Evolutionary conservation across 2,329 filamentous ascomycete species (phyloP).

Genomic region (Leptographium wingfieldii): DNA sequence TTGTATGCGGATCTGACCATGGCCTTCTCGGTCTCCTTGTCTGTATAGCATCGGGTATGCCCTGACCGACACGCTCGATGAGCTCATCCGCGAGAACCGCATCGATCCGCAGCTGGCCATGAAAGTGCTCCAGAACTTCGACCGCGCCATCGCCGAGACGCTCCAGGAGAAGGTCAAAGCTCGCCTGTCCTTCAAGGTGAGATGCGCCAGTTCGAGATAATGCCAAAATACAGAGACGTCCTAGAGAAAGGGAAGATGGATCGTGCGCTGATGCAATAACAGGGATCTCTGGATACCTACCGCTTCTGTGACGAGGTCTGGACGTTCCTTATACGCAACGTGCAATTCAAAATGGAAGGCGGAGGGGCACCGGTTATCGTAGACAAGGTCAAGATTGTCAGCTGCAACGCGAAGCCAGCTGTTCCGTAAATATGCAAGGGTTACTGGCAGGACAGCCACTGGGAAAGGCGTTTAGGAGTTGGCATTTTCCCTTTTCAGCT

Average conservation of each 20-base stretch:
- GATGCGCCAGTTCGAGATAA: conserved; percentile 4
- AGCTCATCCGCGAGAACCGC: conserved; percentile 83
- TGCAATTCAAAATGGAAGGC: conserved; percentile 95
- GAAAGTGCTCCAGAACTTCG: conserved; percentile 95
- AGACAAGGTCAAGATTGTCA: conserved; percentile 93
- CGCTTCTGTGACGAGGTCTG: conserved; percentile 99
- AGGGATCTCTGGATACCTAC: conserved; percentile 97
- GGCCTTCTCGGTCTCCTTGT: background rate
- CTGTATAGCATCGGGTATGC: conserved; percentile 75
- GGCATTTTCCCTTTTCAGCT: background rate
- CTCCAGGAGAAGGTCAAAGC: conserved; percentile 87
- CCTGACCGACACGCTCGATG: conserved; percentile 92
- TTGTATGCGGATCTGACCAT: background rate
- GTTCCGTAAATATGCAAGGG: conserved; percentile 1
- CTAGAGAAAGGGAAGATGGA: background rate
- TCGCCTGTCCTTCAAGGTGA: conserved; percentile 87
- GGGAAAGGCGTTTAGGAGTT: background rate
- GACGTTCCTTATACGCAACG: conserved; percentile 98
- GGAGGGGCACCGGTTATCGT: conserved; percentile 58
- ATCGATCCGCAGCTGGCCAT: conserved; percentile 98
- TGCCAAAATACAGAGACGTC: background rate
- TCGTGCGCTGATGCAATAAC: background rate
- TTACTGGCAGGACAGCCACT: background rate
- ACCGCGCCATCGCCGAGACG: conserved; percentile 82
- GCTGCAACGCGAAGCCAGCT: conserved; percentile 73